Conservation (phyloP, 495 filamentous ascomycete species). For the Pseudevernia furfuracea region DNA sequence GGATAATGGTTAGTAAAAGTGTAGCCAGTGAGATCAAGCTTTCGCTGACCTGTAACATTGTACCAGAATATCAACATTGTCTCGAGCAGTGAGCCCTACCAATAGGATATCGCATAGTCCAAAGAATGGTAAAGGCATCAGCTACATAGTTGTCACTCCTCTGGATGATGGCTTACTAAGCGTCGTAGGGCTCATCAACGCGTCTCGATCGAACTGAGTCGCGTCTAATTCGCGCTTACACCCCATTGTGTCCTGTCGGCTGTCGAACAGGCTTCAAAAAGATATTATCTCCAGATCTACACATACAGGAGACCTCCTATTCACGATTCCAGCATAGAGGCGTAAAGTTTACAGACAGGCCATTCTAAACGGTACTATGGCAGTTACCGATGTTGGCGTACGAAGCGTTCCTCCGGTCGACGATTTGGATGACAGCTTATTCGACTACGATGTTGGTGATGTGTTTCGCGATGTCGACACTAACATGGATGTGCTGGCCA, state of each 20-base stretch:
- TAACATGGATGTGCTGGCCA: constrained; percentile 30
- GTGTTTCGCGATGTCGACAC: constrained; percentile 40
- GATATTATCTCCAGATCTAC: background rate
- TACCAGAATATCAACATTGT: constrained; percentile 13
- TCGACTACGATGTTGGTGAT: constrained; percentile 60
- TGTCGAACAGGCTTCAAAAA: no score
- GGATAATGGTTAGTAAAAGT: constrained; percentile 18
- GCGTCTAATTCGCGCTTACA: no score
- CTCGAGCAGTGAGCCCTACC: background rate
- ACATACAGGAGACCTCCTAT: background rate
- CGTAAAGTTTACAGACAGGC: background rate
- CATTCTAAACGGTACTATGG: constrained; percentile 5
- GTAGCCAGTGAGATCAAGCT: constrained; percentile 7
- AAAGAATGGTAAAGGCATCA: background rate
- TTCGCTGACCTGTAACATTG: constrained; percentile 44
- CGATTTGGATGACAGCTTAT: constrained; percentile 50
- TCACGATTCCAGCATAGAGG: background rate
- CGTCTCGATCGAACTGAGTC: no score
- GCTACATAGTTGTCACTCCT: background rate
- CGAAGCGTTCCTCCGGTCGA: constrained; percentile 25
- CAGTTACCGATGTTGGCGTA: constrained; percentile 22
- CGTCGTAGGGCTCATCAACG: no score
- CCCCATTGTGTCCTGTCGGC: no score
- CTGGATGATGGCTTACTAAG: no score
- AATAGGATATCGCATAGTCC: background rate